Evolutionary conservation across 176 grass and related monocot genomes (phyloP).

Genomic region (Dactylis glomerata): DNA sequence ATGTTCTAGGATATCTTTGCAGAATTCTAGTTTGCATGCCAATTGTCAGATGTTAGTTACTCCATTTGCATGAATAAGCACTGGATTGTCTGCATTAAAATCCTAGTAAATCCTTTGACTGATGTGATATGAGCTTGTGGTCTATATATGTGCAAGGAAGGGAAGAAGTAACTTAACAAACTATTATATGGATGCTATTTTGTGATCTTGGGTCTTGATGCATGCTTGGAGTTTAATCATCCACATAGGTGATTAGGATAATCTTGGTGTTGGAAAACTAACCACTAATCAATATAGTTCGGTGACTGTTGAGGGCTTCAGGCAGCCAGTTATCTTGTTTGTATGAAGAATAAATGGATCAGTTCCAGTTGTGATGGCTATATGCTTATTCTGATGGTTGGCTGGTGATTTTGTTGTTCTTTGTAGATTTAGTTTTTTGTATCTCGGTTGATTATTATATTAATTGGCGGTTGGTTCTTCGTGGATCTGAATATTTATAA

Average conservation of each 20-base stretch:
- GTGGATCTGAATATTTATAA: background rate
- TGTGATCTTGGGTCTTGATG: background rate
- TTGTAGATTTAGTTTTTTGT: background rate
- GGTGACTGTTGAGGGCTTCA: background rate
- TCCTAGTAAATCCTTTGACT: slow-evolving; percentile 9
- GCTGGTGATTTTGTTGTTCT: slow-evolving; percentile 6
- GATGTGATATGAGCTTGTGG: background rate
- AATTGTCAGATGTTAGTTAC: background rate
- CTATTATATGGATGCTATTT: background rate
- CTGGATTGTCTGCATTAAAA: background rate
- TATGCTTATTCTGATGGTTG: background rate
- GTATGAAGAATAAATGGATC: slow-evolving; percentile 3
- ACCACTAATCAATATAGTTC: background rate
- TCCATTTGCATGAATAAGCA: slow-evolving; percentile 1
- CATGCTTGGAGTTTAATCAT: slow-evolving; percentile 4
- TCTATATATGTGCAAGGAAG: background rate
- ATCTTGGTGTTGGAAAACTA: background rate
- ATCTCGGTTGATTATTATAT: slow-evolving; percentile 17
- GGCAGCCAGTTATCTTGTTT: background rate
- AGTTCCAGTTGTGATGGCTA: background rate
- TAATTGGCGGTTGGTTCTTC: slow-evolving; percentile 12
- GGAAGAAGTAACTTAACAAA: background rate
- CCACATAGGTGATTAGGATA: background rate
- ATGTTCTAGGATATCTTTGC: slow-evolving; percentile 10
- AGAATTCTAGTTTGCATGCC: background rate